These are phyloP conservation scores for Cryomyces minteri DNA, from an alignment of 495 filamentous ascomycete genomes.

Conservation along the genomic window DNA sequence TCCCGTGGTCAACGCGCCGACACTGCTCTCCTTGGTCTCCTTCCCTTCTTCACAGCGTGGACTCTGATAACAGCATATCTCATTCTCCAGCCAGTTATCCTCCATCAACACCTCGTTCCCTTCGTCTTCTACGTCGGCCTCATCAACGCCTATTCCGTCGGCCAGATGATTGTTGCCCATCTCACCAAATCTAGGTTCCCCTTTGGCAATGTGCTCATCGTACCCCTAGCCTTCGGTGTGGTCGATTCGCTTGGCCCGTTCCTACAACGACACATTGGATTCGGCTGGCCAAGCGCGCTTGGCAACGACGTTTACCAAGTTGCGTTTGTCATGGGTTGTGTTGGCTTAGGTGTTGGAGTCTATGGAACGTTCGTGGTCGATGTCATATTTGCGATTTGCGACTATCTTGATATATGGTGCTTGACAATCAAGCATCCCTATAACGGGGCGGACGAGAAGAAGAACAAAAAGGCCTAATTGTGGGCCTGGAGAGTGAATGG, in stretches of 20 bases:
- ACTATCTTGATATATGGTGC: slow-evolving; percentile 96
- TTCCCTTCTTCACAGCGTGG: slow-evolving; percentile 65
- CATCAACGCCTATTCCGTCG: slow-evolving; percentile 84
- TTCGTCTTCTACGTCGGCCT: slow-evolving; percentile 76
- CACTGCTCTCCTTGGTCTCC: slow-evolving; percentile 58
- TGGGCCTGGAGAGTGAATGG: too few relatives aligned
- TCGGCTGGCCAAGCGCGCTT: slow-evolving; percentile 67
- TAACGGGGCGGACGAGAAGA: slow-evolving; percentile 10
- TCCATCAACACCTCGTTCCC: slow-evolving; percentile 64
- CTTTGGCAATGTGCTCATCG: slow-evolving; percentile 62
- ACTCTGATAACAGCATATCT: slow-evolving; percentile 57
- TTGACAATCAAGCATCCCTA: slow-evolving; percentile 77
- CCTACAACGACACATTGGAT: slow-evolving; percentile 33
- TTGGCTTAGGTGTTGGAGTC: slow-evolving; percentile 65
- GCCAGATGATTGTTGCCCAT: slow-evolving; percentile 87
- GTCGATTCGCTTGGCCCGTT: slow-evolving; percentile 59
- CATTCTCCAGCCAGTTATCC: slow-evolving; percentile 64
- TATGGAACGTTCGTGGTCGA: slow-evolving; percentile 95
- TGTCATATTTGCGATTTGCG: slow-evolving; percentile 91
- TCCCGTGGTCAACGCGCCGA: slow-evolving; percentile 49
- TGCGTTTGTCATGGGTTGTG: slow-evolving; percentile 65
- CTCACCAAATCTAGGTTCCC: slow-evolving; percentile 71
- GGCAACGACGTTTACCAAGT: slow-evolving; percentile 62
- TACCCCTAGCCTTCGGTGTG: slow-evolving; percentile 50
- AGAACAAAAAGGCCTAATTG: slow-evolving; percentile 6